phyloP scores from a whole-genome alignment of 1,139 yeast species.

The Yamadazyma epiphylla region DNA sequence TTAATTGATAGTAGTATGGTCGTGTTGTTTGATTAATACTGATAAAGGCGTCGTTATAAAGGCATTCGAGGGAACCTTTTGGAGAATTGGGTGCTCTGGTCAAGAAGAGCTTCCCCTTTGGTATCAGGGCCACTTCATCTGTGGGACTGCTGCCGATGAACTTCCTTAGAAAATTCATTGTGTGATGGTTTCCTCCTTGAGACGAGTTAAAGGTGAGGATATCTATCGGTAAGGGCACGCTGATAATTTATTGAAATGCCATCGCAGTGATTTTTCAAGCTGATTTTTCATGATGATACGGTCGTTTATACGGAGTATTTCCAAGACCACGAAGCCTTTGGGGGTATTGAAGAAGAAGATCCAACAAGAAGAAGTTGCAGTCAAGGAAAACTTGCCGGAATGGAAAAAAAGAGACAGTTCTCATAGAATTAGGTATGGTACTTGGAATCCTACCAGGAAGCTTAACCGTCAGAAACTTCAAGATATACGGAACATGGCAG shows the following conservation, averaged over 20 bases:
- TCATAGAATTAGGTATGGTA: constrained; percentile 52
- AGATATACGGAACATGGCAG: constrained; percentile 55
- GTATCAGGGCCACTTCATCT: constrained; percentile 68
- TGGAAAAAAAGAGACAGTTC: constrained; percentile 73
- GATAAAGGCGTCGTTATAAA: constrained; percentile 76
- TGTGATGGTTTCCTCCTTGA: too few species aligned
- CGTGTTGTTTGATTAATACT: constrained; percentile 66
- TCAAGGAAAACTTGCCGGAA: constrained; percentile 19
- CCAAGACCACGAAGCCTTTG: constrained; percentile 4
- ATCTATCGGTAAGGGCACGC: too few species aligned
- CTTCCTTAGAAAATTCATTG: constrained; percentile 76
- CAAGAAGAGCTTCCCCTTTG: constrained; percentile 76
- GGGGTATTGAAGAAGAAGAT: constrained; percentile 6
- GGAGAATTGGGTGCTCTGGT: constrained; percentile 77
- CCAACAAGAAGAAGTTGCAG: constrained; percentile 5
- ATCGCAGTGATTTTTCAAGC: too few species aligned
- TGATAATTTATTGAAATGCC: too few species aligned
- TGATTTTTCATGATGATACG: constrained; percentile 3
- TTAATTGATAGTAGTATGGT: constrained; percentile 66
- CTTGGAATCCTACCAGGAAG: constrained; percentile 70
- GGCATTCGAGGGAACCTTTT: constrained; percentile 81
- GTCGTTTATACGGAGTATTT: constrained; percentile 3
- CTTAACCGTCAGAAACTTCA: constrained; percentile 70
- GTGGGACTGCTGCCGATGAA: constrained; percentile 60
- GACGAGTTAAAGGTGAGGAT: too few species aligned